Evolutionary conservation across 495 filamentous ascomycete species (phyloP), one percentile per base, ranked within the genome.

Genomic region (Hypoxylon fuscum): DNA sequence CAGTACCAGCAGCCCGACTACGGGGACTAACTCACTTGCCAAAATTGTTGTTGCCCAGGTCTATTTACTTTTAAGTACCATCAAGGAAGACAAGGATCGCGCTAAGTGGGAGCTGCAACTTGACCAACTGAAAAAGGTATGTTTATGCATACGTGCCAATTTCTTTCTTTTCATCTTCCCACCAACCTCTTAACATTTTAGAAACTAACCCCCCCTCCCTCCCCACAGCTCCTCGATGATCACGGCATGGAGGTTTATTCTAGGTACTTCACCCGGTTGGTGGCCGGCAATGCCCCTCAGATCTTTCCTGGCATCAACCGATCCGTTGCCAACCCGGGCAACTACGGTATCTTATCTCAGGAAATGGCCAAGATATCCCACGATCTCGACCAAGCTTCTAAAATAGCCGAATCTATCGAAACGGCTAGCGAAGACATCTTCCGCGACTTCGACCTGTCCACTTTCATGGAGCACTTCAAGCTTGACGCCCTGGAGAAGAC

Each of bases 181-280:
- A 56, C 25, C 22, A 17, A 34, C 32, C 23, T 27, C 63, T 73
- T 22, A 74, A n/a, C n/a, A n/a, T n/a, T n/a, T n/a, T n/a, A n/a
- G n/a, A n/a, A n/a, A n/a, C n/a, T n/a, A n/a, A n/a, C n/a, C n/a
- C n/a, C n/a, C 60, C 60, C 14, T 48, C 46, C 18, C 7, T 25
- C 6, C 43, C 55, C 32, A 21, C 65, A 96, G 92, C 85, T 97
- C 64, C 87, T 96, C 72, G 89, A 95, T 83, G 91, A 92, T 60
- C 86, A 95, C 93, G 92, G 91, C 71, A 97, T 97, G 93, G 93
- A 96, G 80, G 92, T 95, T 65, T 97, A 90, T 76, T 84, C 88
- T 31, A 96, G 89, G 79, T 97, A 93, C 75, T 96, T 97, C 76
- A 87, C 89, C 72, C 91, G 93, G 72, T 82, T 97, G 68, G 83